Evolutionary conservation across 331 rosid genomes (phyloP).

Genomic region (Malus hybrid): DNA sequence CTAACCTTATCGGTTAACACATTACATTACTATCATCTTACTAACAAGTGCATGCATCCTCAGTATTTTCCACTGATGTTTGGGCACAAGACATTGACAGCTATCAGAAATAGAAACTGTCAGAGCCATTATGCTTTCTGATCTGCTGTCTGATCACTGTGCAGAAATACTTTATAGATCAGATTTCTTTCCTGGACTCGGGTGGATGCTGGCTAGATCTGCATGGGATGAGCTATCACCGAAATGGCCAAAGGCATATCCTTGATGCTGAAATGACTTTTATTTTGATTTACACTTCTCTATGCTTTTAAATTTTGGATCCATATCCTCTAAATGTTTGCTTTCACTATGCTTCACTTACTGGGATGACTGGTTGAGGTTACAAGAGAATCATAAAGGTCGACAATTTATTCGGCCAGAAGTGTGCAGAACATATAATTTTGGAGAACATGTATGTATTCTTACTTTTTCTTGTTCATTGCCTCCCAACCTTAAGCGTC

Average conservation of each 20-base stretch:
- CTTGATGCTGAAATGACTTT: slow-evolving; percentile 35
- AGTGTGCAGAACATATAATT: slow-evolving; percentile 95
- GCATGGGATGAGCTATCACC: slow-evolving; percentile 97
- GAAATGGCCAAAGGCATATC: slow-evolving; percentile 99
- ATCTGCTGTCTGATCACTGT: slow-evolving; percentile 22
- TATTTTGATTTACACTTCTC: not conserved
- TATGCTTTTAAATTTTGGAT: not conserved
- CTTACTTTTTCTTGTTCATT: slow-evolving; percentile 8
- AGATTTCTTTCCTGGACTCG: slow-evolving; percentile 94
- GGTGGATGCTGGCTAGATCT: slow-evolving; percentile 87
- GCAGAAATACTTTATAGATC: slow-evolving; percentile 89
- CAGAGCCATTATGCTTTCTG: not conserved
- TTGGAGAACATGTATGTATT: slow-evolving; percentile 83
- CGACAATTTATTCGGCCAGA: slow-evolving; percentile 93
- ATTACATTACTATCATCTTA: not conserved
- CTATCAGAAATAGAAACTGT: not conserved
- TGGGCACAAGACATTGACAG: not conserved
- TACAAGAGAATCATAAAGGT: slow-evolving; percentile 76
- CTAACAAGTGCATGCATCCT: not conserved
- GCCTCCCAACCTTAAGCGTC: not conserved
- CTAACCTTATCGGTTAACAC: not conserved
- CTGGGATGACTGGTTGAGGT: slow-evolving; percentile 99
- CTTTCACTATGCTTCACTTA: slow-evolving; percentile 82
- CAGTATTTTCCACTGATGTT: not conserved
- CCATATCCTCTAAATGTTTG: slow-evolving; percentile 26